Evolutionary conservation across 1,284 basidiomycete species (phyloP), one percentile per base, ranked within the genome.

Genomic region (Chondrostereum purpureum): DNA sequence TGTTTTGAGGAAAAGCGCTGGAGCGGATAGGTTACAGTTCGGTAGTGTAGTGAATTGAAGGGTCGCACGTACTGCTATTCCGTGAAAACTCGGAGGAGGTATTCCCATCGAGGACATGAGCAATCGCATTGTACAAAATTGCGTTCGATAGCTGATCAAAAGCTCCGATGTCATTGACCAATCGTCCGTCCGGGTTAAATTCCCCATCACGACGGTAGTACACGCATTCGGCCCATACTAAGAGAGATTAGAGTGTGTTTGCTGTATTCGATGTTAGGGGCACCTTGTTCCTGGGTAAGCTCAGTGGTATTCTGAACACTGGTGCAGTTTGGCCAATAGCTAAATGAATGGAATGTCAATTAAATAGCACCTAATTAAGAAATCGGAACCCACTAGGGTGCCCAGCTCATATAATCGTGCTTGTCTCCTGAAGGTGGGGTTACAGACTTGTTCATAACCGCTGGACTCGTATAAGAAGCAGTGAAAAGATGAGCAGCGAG

Each of bases 111-210:
- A 83, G 54, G 2, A 67, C 68, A 61, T 69, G 82, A 0, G 80
- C 72, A 18, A 85, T 59, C 4, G 77, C 63, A 54, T 82, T 83
- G 64, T 78, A 82, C 18, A 83, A 64, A 5, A 81, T 71, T 0
- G 79, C 72, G 54, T 86, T 72, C 2, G 80, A 67, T 56, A 83
- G 66, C 42, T 65, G 61, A 46, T 73, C 67, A 50, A 81, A 73
- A 18, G 69, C 67, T 33, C 69, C 70, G 23, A 78, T 70, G 50
- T 78, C 77, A 48, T 77, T 70, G 47, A 84, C 65, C 5, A 65
- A 59, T 10, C 73, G 69, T 3, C 72, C 75, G 50, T 86, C 83
- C 0, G 83, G 81, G 57, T 87, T 87, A 55, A 83, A 73, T 47
- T 69, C 53, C 12, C 83, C 84, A 52, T 87, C 83, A 4, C 68